Evolutionary conservation across 352 stramenopile species (phyloP), one percentile per base, ranked within the genome.

Genomic region (Pythium graminicola): DNA sequence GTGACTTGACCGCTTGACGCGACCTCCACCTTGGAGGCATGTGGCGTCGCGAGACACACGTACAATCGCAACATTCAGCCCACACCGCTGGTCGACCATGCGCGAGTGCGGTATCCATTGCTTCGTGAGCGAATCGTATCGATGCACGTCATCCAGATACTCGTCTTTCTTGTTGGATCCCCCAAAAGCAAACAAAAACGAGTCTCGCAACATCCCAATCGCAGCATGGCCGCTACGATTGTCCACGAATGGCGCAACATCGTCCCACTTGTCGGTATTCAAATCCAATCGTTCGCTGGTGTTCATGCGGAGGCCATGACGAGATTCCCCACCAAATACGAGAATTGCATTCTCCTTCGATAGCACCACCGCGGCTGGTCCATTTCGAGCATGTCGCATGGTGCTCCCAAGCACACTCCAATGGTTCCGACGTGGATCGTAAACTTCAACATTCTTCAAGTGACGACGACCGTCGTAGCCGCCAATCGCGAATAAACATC

Each of bases 101-200:
- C 64, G 69, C 13, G 76, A 85, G 38, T 87, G 70, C 9, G 69
- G 46, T 20, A 62, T 74, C 79, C 79, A 89, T 28, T 74, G 54
- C 42, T 81, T 72, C 2, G 73, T 86, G 3, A 89, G 57, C 19
- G 71, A 58, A 39, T 89, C 79, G 38, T 76, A 89, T 5, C 76
- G 70, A 29, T 85, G 74, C 10, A 89, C 79, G 8, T 71, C 65
- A 43, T 85, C 72, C 42, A 87, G 38, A 41, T 87, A 85, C 54
- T 85, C 76, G 53, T 89, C 78, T 36, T 85, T 85, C 50, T 85
- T 82, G 58, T 85, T 86, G 24, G 79, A 86, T n/a, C 79, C 79
- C 2, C 79, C 79, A 6, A 87, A 50, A 22, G 66, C 77, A 47
- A 85, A 87, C n/a, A 87, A 39, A 22, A 86, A 89, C 23, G 74